A percentile compares a stretch with the other conserved stretches of the same genome.
These are phyloP conservation scores for Suillus discolor DNA, from an alignment of 768 basidiomycete species.

Conservation along the genomic window DNA sequence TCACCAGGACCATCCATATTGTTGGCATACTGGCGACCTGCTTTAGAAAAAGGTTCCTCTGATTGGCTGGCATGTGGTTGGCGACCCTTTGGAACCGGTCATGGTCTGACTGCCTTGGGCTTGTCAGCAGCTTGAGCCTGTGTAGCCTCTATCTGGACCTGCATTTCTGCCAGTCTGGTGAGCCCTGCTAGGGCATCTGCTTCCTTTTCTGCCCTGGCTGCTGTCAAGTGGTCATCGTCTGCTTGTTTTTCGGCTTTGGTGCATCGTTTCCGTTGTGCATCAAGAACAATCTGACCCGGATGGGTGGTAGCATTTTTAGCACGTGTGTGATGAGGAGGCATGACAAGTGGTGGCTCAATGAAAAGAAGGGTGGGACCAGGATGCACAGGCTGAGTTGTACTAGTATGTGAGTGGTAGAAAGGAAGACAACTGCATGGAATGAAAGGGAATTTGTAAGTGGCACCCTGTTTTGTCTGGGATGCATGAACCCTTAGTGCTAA, in stretches of 20 bases:
- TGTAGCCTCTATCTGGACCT: conserved; percentile 8
- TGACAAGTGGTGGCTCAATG: not conserved
- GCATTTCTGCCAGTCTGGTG: conserved; percentile 4
- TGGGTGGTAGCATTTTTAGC: too few relatives aligned
- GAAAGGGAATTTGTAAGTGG: not conserved
- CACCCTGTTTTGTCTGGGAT: not conserved
- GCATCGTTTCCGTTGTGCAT: too few relatives aligned
- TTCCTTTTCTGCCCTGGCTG: conserved; percentile 2
- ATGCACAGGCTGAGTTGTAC: too few relatives aligned
- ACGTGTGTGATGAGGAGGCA: too few relatives aligned
- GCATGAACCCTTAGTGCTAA: too few relatives aligned
- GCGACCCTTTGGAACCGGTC: not conserved
- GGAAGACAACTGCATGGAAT: not conserved
- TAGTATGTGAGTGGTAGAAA: too few relatives aligned
- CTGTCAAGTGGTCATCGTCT: conserved; percentile 10
- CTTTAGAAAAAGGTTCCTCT: too few relatives aligned
- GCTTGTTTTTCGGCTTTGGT: not conserved
- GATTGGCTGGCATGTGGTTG: too few relatives aligned
- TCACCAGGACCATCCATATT: too few relatives aligned
- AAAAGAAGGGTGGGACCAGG: too few relatives aligned
- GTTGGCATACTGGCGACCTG: too few relatives aligned
- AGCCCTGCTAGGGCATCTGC: not conserved
- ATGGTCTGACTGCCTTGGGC: conserved; percentile 2
- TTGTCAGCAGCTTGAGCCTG: not conserved
- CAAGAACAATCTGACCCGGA: too few relatives aligned